Percentiles rank a stretch among this genome's conserved stretches.
Conservation (phyloP, 306 rosid species). For the Lablab purpureus region DNA sequence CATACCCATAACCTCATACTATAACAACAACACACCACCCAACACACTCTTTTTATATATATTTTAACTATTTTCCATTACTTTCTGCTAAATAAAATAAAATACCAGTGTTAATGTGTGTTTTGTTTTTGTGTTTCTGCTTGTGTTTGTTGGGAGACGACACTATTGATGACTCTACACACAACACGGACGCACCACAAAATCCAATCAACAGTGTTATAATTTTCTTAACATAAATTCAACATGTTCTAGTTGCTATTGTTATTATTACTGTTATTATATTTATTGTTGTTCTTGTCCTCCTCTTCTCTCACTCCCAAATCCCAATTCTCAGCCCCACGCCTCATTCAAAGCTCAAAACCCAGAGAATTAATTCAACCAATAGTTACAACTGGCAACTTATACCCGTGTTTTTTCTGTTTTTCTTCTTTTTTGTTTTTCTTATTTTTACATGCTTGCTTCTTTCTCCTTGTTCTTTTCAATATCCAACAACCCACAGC, state of each 20-base stretch:
- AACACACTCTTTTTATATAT: slow-evolving; percentile 19
- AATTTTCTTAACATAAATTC: background rate
- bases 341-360: slow-evolving; percentile 36
- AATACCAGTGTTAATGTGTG: background rate
- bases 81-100: too few relatives aligned
- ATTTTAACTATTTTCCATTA: background rate
- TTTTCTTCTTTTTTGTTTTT: background rate
- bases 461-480: background rate
- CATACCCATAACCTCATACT: background rate
- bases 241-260: slow-evolving; percentile 2
- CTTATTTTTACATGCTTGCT: slow-evolving; percentile 13
- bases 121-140: background rate
- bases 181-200: slow-evolving; percentile 5
- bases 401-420: background rate
- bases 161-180: background rate
- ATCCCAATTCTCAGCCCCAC: slow-evolving; percentile 19
- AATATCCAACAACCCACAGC: slow-evolving; percentile 2
- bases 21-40: background rate
- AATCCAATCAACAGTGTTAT: slow-evolving; percentile 27
- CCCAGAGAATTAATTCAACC: slow-evolving; percentile 39
- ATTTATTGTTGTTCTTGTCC: background rate
- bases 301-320: slow-evolving; percentile 4
- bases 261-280: background rate
- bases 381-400: slow-evolving; percentile 9
- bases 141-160: background rate